Base-by-base conservation (phyloP, 1,284 basidiomycete genomes). In the Fomitopsis pinicola region DNA sequence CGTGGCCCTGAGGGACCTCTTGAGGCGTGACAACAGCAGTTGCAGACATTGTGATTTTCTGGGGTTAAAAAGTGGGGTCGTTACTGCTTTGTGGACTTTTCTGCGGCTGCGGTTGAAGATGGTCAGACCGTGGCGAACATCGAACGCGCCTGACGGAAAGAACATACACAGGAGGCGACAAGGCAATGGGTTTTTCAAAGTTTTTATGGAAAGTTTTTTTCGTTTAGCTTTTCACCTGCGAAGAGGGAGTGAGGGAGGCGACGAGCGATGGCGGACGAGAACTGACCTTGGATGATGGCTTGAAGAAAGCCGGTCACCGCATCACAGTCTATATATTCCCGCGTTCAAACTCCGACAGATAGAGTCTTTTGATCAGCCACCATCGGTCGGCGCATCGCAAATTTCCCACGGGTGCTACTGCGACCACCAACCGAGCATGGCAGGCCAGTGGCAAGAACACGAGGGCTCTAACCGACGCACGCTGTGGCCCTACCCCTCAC, bases 41-140 rank as follows among this genome's bases (percentile, higher is more conserved):
- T 30, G 87, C 82, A 75, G 89, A 87, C 88, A 91, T 91, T 70
- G 71, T 74, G 17, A 64, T 66, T 59, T 74, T 82, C 76, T 77
- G 68, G 69, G 74, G 75, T 78, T 81, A 77, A 22, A 22, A 75
- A 77, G 73, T 68, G 77, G 74, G 85, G 87, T 91, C 89, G 89
- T 91, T 91, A 91, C 89, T 91, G 88, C 85, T 90, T 89, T 89
- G 81, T 84, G 80, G 76, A 80, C 80, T 89, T 91, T 89, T 90
- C 83, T 87, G 79, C 75, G 78, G 83, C 81, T 85, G 72, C 56
- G 58, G 1, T 52, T 63, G 48, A 66, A 45, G 60, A 64, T 60
- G 53, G 64, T 59, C 59, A 67, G 68, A 69, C 63, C 40, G 60
- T 57, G 56, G 62, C 42, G 57, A 60, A 67, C 53, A 57, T 64